Base-by-base conservation (phyloP, 352 stramenopile species). In the Globisporangium mamillatum region DNA sequence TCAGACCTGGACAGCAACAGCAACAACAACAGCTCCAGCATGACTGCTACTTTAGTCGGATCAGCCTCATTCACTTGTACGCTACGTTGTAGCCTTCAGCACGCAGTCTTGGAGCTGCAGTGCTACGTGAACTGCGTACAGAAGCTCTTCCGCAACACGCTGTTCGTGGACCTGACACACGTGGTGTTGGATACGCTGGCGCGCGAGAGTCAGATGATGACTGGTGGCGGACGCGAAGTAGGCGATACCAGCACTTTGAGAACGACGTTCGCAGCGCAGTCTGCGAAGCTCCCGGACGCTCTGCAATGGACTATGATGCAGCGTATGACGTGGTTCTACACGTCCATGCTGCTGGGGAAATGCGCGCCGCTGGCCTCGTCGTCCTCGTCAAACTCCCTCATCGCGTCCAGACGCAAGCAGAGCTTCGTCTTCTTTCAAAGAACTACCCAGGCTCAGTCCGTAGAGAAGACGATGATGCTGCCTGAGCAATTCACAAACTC, bases 301-400 rank as follows among this genome's bases (percentile, higher is more conserved):
- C 25, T 25, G 36, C 25, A 52, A 12, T 48, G 14, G 32, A 66
- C 25, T 7, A 55, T 69, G 60, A 27, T 76, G 18, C 60, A 76
- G 25, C 68, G 71, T 6, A 20, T 76, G 50, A 27, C 60, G 9
- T 32, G 29, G 18, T 71, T 78, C 50, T 80, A 72, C 64, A 12
- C 25, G 2, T 48, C 52, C 9, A 68, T 78, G 60, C 44, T 80
- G 0, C 41, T 76, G n/a, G 63, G 18, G 8, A 69, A 72, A 32
- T 78, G 74, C 58, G 54, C 64, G 10, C 36, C 66, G 24, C 18
- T 25, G n/a, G 22, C 29, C 27, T 12, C 16, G 7, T 16, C 59
- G 6, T 34, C 22, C 8, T 3, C 18, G 3, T 10, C 64, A 64
- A n/a, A 8, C 10, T 55, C 48, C 0, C 34, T 69, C n/a, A 56